Evolutionary conservation across 2,329 filamentous ascomycete species (phyloP), one percentile per base, ranked within the genome.

Genomic region (Colletotrichum sojae): DNA sequence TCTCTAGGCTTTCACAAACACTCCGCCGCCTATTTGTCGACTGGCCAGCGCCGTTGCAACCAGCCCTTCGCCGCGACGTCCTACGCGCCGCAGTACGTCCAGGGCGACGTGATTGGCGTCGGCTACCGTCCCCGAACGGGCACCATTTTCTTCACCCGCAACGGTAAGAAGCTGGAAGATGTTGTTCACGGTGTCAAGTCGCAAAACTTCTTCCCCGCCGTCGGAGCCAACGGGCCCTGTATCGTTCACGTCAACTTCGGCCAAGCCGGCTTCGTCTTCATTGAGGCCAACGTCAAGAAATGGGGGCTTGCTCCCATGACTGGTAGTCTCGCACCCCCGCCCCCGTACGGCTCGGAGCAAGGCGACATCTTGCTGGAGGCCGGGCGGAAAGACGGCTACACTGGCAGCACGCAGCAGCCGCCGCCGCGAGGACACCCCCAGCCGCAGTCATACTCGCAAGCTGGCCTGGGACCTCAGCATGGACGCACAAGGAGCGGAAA

Each of bases 221-320:
- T 99, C n/a, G 96, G 96, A 51, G 95, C 96, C 66, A 98, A 96
- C 77, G 96, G 96, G 0, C 96, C 96, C 16, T 95, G 94, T 75
- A 91, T 91, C 39, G 89, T 99, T 1, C 95, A 99, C 78, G 96
- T 98, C 78, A 99, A 99, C 80, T 97, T 99, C 79, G 96, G 96
- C 8, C 96, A 99, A 79, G 94, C 96, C 77, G 96, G 96, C 40
- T 99, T 98, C 77, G 96, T 99, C 56, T 99, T 98, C 77, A 98
- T 99, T 75, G 96, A 99, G 82, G 96, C 95, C 71, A 99, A 99
- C 76, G 96, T 99, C 70, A 99, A 99, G 89, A 99, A 98, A 85
- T 99, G 96, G 96, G 96, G 96, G 2, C 85, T 99, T 63, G 96
- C 96, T 55, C 96, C 96, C 5, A 97, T 97, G 88, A 98, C 94